phyloP scores from a whole-genome alignment of 768 basidiomycete species.

The Clitopilus passeckerianus region DNA sequence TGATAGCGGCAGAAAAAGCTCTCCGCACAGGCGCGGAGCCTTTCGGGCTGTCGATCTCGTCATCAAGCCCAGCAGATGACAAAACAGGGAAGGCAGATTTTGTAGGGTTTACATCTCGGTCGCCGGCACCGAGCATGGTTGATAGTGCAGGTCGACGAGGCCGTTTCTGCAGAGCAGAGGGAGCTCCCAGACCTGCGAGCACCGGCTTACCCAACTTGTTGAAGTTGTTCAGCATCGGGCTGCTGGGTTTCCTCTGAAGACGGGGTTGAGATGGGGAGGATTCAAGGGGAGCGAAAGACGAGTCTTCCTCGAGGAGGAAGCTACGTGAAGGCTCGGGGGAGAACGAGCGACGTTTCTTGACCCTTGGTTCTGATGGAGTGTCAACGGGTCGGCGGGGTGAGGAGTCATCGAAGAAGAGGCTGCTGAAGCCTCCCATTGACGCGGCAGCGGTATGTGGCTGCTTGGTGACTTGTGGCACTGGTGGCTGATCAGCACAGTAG shows the following conservation, averaged over 20 bases:
- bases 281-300: conserved; percentile 38
- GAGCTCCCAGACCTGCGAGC: conserved; percentile 48
- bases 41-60: conserved; percentile 24
- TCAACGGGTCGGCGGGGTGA: conserved; percentile 46
- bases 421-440: conserved; percentile 48
- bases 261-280: conserved; percentile 49
- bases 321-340: conserved; percentile 44
- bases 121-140: conserved; percentile 46
- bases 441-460: conserved; percentile 47
- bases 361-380: conserved; percentile 25
- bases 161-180: conserved; percentile 49
- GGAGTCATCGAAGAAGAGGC: conserved; percentile 54
- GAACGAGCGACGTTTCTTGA: conserved; percentile 55
- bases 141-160: conserved; percentile 65
- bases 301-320: conserved; percentile 32
- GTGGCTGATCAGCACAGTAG: conserved; percentile 28
- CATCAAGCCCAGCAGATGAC: conserved; percentile 17
- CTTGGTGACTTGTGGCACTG: conserved; percentile 25
- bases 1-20: conserved; percentile 66
- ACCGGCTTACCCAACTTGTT: conserved; percentile 45
- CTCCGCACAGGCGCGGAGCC: conserved; percentile 54
- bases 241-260: conserved; percentile 41
- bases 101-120: conserved; percentile 21
- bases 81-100: conserved; percentile 41
- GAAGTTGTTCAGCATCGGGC: conserved; percentile 43